Conservation (phyloP, 495 filamentous ascomycete species). For the Apodospora peruviana region DNA sequence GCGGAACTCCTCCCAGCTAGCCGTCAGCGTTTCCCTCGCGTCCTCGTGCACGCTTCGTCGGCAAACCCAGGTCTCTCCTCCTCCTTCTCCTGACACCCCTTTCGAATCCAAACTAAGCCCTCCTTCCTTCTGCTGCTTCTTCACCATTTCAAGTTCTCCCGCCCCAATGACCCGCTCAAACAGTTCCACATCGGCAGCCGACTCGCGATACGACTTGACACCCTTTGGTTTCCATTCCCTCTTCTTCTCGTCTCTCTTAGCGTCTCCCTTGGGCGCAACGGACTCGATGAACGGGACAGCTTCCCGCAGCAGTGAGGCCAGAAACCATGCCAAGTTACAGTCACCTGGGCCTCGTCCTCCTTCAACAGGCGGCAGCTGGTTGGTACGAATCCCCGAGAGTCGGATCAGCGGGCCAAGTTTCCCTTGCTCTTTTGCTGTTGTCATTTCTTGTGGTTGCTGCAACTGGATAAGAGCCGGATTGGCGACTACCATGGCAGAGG, state of each 20-base stretch:
- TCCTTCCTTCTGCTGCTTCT: conserved; percentile 28
- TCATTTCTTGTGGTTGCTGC: no score
- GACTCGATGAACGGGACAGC: conserved; percentile 50
- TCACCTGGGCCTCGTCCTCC: no score
- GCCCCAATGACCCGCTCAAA: not conserved
- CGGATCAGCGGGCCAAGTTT: no score
- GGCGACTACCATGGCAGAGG: no score
- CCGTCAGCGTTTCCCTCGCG: conserved; percentile 48
- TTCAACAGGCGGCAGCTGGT: no score
- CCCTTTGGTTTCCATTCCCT: conserved; percentile 38
- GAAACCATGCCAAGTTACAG: no score
- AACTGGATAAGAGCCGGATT: no score
- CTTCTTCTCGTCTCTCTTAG: not conserved
- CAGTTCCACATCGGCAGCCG: not conserved
- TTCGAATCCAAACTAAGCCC: not conserved
- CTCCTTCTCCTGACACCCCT: not conserved
- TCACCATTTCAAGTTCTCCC: not conserved
- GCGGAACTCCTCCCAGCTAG: conserved; percentile 61
- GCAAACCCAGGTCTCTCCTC: conserved; percentile 45
- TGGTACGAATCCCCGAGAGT: no score
- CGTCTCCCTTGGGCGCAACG: not conserved
- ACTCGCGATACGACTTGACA: conserved; percentile 29
- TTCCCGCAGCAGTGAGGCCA: conserved; percentile 45
- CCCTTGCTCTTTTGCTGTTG: no score
- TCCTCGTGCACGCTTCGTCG: conserved; percentile 60